Evolutionary conservation across 176 grass and related monocot genomes (phyloP).

Genomic region (Puccinellia tenuiflora): DNA sequence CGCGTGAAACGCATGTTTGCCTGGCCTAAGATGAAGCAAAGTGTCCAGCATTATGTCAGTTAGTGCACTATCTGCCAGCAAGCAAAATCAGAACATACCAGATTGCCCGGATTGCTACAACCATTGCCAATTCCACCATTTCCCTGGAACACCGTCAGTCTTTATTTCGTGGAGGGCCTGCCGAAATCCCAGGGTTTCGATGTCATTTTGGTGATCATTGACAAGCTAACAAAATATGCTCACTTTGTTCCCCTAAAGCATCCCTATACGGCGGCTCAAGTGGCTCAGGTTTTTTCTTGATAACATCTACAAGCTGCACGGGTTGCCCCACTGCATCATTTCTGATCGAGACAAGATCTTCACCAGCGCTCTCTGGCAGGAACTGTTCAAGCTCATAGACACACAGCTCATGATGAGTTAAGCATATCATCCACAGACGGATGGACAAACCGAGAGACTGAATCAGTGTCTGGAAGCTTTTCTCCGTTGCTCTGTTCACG

Average conservation of each 20-base stretch:
- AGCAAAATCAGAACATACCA: not conserved
- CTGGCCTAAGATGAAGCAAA: no score
- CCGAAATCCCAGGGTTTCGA: not conserved
- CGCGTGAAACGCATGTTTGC: no score
- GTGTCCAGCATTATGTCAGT: no score
- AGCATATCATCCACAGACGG: not conserved
- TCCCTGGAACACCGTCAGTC: not conserved
- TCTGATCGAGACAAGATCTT: not conserved
- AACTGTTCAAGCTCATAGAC: not conserved
- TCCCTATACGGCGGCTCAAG: fast-evolving
- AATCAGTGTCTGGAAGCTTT: not conserved
- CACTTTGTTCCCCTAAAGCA: not conserved
- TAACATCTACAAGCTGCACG: not conserved
- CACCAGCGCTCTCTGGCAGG: not conserved
- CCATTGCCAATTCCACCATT: not conserved
- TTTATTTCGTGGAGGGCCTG: not conserved
- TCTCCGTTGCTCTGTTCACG: not conserved
- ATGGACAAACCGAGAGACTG: not conserved
- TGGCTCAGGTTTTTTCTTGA: not conserved
- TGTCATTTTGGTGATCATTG: not conserved
- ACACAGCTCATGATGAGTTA: not conserved
- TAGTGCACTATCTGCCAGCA: not conserved
- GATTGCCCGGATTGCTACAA: not conserved
- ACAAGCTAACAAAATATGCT: not conserved
- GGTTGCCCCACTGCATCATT: not conserved